Percentiles rank a stretch among this genome's conserved stretches.
Conservation (phyloP, 768 basidiomycete genomes). For the Suillus placidus region DNA sequence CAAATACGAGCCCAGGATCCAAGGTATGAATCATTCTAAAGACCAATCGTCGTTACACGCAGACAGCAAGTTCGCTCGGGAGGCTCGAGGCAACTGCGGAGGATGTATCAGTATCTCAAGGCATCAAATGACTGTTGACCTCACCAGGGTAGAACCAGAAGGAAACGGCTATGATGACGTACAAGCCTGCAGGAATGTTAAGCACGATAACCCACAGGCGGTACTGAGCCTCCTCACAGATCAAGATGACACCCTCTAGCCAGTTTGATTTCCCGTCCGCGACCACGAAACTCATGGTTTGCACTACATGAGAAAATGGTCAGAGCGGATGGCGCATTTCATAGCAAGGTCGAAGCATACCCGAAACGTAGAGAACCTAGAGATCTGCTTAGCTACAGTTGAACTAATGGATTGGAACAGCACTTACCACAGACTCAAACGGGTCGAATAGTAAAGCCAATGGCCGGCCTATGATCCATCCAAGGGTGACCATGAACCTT, state of each 20-base stretch:
- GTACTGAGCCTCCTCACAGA: conserved; percentile 49
- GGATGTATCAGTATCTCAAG: background rate
- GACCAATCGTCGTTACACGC: conserved; percentile 1
- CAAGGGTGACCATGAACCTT: conserved; percentile 74
- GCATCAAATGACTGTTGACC: background rate
- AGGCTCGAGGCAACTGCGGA: conserved; percentile 12
- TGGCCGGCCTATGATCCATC: conserved; percentile 82
- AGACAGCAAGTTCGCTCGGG: conserved; percentile 23
- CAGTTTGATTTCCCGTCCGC: conserved; percentile 85
- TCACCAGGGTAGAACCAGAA: conserved; percentile 64
- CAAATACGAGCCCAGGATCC: background rate
- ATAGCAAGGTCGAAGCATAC: conserved; percentile 37
- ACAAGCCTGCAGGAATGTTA: conserved; percentile 51
- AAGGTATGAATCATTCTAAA: background rate
- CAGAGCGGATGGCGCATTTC: background rate
- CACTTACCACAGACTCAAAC: conserved; percentile 73
- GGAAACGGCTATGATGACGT: conserved; percentile 68
- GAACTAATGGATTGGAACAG: background rate
- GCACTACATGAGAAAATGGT: conserved; percentile 46
- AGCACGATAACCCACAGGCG: conserved; percentile 3
- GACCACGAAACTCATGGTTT: conserved; percentile 82
- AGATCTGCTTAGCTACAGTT: conserved; percentile 14
- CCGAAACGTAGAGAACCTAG: conserved; percentile 42
- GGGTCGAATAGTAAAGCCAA: conserved; percentile 85
- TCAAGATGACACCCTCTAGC: conserved; percentile 76